These are phyloP conservation scores for Monosporascus sp. DNA, from an alignment of 2,329 filamentous ascomycete genomes.

Conservation along the genomic window DNA sequence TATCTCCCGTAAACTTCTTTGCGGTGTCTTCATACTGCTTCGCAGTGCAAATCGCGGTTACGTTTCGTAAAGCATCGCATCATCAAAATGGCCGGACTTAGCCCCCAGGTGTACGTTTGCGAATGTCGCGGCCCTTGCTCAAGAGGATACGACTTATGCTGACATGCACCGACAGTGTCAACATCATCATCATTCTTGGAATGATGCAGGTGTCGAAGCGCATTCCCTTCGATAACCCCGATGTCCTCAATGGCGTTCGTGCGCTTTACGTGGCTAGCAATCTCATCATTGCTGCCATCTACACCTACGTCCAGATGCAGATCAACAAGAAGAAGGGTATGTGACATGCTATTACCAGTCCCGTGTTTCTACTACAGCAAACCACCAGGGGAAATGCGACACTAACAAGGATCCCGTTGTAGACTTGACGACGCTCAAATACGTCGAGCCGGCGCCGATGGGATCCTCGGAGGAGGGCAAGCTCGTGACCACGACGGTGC, in stretches of 20 bases:
- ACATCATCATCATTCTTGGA: constrained; percentile 89
- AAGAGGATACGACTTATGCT: constrained; percentile 11
- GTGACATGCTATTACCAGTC: constrained; percentile 19
- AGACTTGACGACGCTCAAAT: constrained; percentile 98
- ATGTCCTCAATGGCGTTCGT: constrained; percentile 52
- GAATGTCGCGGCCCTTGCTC: neutral
- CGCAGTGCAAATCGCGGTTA: neutral
- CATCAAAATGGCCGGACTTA: constrained; percentile 56
- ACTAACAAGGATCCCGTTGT: constrained; percentile 4
- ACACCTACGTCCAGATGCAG: constrained; percentile 76
- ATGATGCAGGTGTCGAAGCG: constrained; percentile 99
- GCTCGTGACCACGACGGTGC: constrained; percentile 91
- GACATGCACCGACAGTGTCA: constrained; percentile 57
- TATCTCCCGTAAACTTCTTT: no score
- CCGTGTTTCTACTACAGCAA: neutral
- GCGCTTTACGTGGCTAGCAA: constrained; percentile 58
- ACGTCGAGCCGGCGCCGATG: constrained; percentile 92
- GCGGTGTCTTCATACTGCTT: neutral
- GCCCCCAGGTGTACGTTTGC: constrained; percentile 57
- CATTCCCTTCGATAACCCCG: constrained; percentile 84
- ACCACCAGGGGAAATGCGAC: neutral
- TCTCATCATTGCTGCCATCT: constrained; percentile 76
- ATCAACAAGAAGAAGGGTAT: constrained; percentile 98
- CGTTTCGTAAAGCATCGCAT: neutral
- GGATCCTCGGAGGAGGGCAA: constrained; percentile 92